A percentile compares a stretch with the other conserved stretches of the same genome.
Conservation (phyloP, 2,329 filamentous ascomycete genomes). For the Trichophyton verrucosum region DNA sequence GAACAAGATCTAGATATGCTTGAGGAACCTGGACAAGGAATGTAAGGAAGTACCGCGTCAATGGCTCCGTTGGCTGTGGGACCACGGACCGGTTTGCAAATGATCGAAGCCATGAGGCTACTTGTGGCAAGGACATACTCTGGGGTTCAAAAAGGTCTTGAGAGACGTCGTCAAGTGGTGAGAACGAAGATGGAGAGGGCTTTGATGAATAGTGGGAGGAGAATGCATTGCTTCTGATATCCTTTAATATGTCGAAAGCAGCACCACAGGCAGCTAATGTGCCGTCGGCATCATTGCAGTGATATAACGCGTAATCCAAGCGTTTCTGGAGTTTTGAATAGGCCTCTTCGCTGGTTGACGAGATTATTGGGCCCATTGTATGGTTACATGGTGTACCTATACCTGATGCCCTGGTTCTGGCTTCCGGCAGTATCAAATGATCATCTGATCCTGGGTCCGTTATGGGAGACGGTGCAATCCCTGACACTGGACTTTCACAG, state of each 20-base stretch:
- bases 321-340: conserved; percentile 3
- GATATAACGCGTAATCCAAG: background rate
- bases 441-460: background rate
- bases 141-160: conserved; percentile 2
- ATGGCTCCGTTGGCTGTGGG: conserved; percentile 5
- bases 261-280: conserved; percentile 4
- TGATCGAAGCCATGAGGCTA: conserved; percentile 6
- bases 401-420: background rate
- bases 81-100: conserved; percentile 2
- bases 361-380: conserved; percentile 1
- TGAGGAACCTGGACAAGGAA: conserved; percentile 5
- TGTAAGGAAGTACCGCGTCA: conserved; percentile 5
- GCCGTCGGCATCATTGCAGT: background rate
- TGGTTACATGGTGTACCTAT: background rate
- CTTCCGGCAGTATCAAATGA: background rate
- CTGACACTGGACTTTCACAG: background rate
- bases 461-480: background rate
- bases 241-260: conserved; percentile 4
- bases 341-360: background rate
- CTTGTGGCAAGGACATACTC: background rate
- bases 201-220: background rate
- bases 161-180: background rate
- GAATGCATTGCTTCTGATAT: conserved; percentile 1
- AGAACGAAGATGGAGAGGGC: background rate
- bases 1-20: conserved; percentile 6